Percentiles rank a stretch among this genome's conserved stretches.
Conservation (phyloP, 371 early-diverging fungal species). For the Mucor circinelloides region DNA sequence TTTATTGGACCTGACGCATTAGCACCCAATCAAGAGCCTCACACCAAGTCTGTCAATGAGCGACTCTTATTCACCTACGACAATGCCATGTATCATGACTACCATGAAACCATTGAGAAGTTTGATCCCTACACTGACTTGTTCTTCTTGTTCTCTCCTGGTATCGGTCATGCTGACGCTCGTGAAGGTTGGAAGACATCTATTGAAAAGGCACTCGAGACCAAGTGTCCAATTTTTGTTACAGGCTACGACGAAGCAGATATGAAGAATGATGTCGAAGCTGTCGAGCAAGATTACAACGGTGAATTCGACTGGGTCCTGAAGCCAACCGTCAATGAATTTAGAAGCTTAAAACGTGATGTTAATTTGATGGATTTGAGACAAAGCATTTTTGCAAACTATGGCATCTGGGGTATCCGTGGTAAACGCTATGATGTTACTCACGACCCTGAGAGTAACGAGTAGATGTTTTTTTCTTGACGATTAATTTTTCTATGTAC, state of each 20-base stretch:
- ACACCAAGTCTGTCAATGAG: slow-evolving; percentile 45
- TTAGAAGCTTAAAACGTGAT: slow-evolving; percentile 77
- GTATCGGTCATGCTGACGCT: slow-evolving; percentile 67
- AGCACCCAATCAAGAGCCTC: slow-evolving; percentile 55
- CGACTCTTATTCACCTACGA: slow-evolving; percentile 58
- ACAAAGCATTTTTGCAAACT: slow-evolving; percentile 76
- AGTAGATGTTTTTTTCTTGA: slow-evolving; percentile 7
- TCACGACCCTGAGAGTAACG: slow-evolving; percentile 42
- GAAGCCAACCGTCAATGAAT: slow-evolving; percentile 70
- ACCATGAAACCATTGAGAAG: slow-evolving; percentile 49
- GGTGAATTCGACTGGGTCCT: slow-evolving; percentile 80
- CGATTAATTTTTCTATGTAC: background rate
- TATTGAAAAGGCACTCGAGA: slow-evolving; percentile 69
- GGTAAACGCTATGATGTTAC: slow-evolving; percentile 84
- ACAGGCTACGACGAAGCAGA: slow-evolving; percentile 80
- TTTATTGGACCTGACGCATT: slow-evolving; percentile 84
- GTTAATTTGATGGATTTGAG: slow-evolving; percentile 75
- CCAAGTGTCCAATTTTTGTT: slow-evolving; percentile 81
- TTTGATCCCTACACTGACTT: slow-evolving; percentile 84
- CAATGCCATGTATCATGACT: slow-evolving; percentile 50
- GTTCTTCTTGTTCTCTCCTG: slow-evolving; percentile 85
- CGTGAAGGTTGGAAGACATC: slow-evolving; percentile 77
- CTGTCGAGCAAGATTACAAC: slow-evolving; percentile 61
- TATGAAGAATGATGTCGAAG: slow-evolving; percentile 63
- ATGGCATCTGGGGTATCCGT: slow-evolving; percentile 84